Conservation (phyloP, 441 rosid species). For the Manihot esculenta region DNA sequence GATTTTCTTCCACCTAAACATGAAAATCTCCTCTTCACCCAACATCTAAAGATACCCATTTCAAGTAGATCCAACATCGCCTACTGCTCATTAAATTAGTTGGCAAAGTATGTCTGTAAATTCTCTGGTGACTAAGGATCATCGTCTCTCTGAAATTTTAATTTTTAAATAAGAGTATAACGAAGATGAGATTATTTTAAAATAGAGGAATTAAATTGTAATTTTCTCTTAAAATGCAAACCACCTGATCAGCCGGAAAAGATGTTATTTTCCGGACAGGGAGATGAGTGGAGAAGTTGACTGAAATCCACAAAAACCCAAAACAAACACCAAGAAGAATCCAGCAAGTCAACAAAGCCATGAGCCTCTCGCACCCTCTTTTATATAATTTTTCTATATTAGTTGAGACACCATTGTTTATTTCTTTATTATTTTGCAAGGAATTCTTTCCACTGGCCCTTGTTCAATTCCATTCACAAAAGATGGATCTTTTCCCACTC, state of each 20-base stretch:
- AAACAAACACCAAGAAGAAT: neutral
- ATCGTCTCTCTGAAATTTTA: no score
- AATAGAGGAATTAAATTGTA: no score
- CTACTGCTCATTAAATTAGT: no score
- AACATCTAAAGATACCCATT: neutral
- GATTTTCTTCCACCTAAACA: neutral
- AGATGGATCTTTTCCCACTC: neutral
- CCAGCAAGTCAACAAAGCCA: slow-evolving; percentile 3
- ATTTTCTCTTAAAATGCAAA: no score
- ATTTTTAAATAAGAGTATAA: no score
- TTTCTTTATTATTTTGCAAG: neutral
- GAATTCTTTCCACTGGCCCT: slow-evolving; percentile 14
- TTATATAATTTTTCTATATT: neutral
- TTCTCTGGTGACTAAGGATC: no score
- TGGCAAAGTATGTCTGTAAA: no score
- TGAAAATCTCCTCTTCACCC: neutral
- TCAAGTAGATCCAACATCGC: no score
- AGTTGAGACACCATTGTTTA: slow-evolving; percentile 5
- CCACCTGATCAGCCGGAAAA: no score
- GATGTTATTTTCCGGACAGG: no score
- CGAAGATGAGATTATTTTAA: no score
- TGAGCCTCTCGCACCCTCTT: slow-evolving; percentile 10
- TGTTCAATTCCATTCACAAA: neutral
- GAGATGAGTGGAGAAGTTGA: neutral
- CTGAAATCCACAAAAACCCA: neutral